Conservation (phyloP, 345 rosid species). For the Noccaea caerulescens region DNA sequence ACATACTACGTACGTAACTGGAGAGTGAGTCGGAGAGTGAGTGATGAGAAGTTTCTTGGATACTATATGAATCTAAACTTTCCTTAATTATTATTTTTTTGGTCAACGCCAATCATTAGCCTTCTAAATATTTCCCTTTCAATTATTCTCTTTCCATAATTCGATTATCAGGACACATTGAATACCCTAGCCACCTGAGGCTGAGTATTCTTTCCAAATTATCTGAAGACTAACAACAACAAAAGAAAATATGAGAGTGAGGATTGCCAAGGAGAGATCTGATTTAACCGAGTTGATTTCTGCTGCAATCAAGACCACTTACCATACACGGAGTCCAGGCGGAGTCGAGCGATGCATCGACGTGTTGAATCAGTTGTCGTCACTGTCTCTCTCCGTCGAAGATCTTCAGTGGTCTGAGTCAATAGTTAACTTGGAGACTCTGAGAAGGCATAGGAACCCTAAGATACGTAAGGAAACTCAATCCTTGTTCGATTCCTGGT, state of each 20-base stretch:
- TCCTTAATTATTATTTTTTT: neutral
- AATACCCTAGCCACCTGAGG: neutral
- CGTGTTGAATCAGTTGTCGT: neutral
- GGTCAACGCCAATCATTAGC: neutral
- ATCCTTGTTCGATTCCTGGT: conserved; percentile 30
- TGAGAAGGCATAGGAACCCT: conserved; percentile 28
- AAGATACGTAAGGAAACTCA: conserved; percentile 21
- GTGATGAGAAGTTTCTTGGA: neutral
- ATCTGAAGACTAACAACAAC: neutral
- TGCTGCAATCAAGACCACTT: conserved; percentile 7
- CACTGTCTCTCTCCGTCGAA: neutral
- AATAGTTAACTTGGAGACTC: neutral
- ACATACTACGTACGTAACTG: no score
- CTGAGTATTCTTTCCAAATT: neutral
- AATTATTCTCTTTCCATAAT: neutral
- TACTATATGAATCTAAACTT: neutral
- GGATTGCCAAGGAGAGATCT: conserved; percentile 3
- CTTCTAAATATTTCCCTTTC: neutral
- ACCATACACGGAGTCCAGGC: neutral
- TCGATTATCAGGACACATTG: neutral
- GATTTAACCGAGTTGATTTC: neutral
- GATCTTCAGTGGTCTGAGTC: neutral
- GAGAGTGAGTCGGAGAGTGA: no score
- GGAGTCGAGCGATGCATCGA: conserved; percentile 25
- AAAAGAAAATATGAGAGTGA: neutral